Evolutionary conservation across 805 yeast genomes (phyloP).

Genomic region (Zygotorulaspora danielsina): DNA sequence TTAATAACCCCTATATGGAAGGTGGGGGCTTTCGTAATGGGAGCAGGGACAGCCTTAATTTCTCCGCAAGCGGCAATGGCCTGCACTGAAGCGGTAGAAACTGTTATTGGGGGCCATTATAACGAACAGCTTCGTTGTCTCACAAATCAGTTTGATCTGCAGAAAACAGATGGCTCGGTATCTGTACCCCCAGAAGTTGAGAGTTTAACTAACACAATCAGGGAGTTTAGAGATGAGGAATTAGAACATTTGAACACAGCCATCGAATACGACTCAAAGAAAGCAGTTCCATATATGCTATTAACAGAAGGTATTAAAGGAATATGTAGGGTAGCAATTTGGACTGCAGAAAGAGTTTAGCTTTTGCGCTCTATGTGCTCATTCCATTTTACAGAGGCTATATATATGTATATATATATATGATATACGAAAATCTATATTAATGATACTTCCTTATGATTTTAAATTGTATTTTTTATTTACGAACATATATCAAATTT

Average conservation of each 20-base stretch:
- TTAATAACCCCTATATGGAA: slow-evolving; percentile 91
- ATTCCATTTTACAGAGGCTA: no score
- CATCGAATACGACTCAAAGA: slow-evolving; percentile 82
- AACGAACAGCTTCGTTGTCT: slow-evolving; percentile 81
- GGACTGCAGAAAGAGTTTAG: slow-evolving; percentile 81
- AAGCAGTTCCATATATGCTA: slow-evolving; percentile 87
- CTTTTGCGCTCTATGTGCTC: not conserved
- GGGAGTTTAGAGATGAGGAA: slow-evolving; percentile 86
- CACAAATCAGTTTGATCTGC: slow-evolving; percentile 57
- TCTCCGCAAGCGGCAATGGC: slow-evolving; percentile 99
- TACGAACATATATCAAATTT: no score
- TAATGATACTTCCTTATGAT: not conserved
- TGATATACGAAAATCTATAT: not conserved
- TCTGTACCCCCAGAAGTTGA: slow-evolving; percentile 48
- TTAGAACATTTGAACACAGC: slow-evolving; percentile 94
- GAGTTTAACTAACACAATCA: slow-evolving; percentile 56
- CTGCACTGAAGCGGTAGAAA: slow-evolving; percentile 97
- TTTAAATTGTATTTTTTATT: not conserved
- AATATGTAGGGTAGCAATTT: slow-evolving; percentile 83
- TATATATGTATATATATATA: no score
- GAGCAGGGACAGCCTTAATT: slow-evolving; percentile 77
- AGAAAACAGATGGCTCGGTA: slow-evolving; percentile 31
- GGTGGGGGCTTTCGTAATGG: slow-evolving; percentile 81
- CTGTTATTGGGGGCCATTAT: slow-evolving; percentile 95
- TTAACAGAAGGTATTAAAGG: slow-evolving; percentile 82